Evolutionary conservation across 2,329 filamentous ascomycete species (phyloP).

Genomic region (Metarhizium sp.): DNA sequence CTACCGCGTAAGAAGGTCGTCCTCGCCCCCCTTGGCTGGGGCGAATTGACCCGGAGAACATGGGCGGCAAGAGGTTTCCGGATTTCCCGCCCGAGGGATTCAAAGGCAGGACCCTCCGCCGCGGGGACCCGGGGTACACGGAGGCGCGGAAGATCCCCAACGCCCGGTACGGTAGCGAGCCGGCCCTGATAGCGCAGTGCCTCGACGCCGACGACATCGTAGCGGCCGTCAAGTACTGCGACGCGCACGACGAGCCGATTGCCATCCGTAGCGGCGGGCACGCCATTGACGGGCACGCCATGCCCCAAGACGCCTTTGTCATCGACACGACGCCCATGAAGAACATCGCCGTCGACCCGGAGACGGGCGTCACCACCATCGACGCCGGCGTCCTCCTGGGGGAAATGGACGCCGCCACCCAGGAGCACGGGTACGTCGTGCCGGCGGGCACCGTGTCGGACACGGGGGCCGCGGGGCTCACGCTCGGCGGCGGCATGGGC

Average conservation of each 20-base stretch:
- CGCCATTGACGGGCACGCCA: constrained; percentile 1
- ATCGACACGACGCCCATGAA: not conserved
- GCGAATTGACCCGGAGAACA: not conserved
- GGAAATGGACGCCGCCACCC: not conserved
- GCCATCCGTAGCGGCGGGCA: constrained; percentile 3
- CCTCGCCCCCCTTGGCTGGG: too few species aligned
- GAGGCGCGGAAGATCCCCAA: not conserved
- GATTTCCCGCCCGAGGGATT: not conserved
- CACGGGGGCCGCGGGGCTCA: constrained; percentile 1
- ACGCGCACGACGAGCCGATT: not conserved
- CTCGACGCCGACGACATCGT: not conserved
- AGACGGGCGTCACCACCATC: not conserved
- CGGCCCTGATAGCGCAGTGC: not conserved
- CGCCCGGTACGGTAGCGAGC: not conserved
- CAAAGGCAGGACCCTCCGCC: not conserved
- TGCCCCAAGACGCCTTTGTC: constrained; percentile 2
- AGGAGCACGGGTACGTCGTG: not conserved
- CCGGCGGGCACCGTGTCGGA: not conserved
- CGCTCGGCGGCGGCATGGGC: constrained; percentile 1
- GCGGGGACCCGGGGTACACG: not conserved
- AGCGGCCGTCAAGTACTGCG: not conserved
- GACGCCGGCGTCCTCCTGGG: not conserved
- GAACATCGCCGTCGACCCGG: not conserved
- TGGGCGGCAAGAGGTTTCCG: not conserved
- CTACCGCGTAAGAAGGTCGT: too few species aligned